These are phyloP conservation scores for Inosperma sp. DNA, from an alignment of 768 basidiomycete genomes.

Conservation along the genomic window DNA sequence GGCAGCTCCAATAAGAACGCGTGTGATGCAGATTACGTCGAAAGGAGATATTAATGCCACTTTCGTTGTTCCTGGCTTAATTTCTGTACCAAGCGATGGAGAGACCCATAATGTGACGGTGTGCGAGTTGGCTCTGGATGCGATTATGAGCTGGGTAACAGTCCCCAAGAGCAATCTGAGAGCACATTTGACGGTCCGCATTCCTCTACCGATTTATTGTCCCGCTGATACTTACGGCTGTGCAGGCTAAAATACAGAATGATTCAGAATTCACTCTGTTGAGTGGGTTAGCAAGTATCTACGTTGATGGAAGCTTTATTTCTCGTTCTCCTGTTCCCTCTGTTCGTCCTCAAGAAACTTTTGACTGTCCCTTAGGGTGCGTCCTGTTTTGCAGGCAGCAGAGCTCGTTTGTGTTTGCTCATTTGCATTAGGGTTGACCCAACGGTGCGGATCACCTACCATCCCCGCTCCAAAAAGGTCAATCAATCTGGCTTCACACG, in stretches of 20 bases:
- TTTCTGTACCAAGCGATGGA: slow-evolving; percentile 39
- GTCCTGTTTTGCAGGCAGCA: slow-evolving; percentile 11
- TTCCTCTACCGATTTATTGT: not conserved
- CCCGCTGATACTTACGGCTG: not conserved
- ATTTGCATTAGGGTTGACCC: slow-evolving; percentile 32
- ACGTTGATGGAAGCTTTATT: slow-evolving; percentile 55
- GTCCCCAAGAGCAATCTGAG: slow-evolving; percentile 37
- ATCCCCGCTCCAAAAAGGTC: slow-evolving; percentile 32
- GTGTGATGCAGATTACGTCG: slow-evolving; percentile 28
- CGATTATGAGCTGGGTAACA: slow-evolving; percentile 40
- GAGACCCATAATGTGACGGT: slow-evolving; percentile 41
- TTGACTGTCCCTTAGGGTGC: slow-evolving; percentile 44
- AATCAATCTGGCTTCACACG: slow-evolving; percentile 31
- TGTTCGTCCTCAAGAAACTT: slow-evolving; percentile 41
- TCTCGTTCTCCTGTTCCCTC: slow-evolving; percentile 40
- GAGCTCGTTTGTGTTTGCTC: not conserved
- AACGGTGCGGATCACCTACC: slow-evolving; percentile 38
- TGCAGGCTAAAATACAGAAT: slow-evolving; percentile 47
- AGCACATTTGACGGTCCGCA: slow-evolving; percentile 36
- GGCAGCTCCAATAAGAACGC: too few relatives aligned
- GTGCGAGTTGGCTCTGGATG: slow-evolving; percentile 32
- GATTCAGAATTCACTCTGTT: slow-evolving; percentile 51
- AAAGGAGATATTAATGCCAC: slow-evolving; percentile 39
- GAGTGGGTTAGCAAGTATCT: slow-evolving; percentile 44
- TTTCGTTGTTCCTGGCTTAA: slow-evolving; percentile 38